Conservation (phyloP, 2,329 filamentous ascomycete genomes). For the Blastomyces silverae region DNA sequence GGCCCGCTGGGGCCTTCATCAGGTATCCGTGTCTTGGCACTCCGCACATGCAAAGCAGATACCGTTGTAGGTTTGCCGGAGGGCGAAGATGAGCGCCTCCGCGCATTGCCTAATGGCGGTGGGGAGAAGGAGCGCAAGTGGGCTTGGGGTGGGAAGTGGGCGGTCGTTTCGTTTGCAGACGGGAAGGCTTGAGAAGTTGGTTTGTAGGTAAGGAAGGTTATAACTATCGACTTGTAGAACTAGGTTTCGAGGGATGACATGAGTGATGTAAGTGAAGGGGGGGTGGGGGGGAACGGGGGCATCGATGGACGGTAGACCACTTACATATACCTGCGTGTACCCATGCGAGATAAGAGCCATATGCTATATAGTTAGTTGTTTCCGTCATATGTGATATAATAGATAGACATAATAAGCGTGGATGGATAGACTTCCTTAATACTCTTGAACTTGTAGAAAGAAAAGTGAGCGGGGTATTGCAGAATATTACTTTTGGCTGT, state of each 20-base stretch:
- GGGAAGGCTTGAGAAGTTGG: constrained; percentile 47
- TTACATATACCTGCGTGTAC: background rate
- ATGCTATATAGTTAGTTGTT: background rate
- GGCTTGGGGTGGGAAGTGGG: constrained; percentile 96
- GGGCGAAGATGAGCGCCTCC: constrained; percentile 77
- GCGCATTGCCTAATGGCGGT: constrained; percentile 59
- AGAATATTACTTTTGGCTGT: too few relatives aligned
- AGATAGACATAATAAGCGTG: background rate
- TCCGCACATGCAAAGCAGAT: constrained; percentile 94
- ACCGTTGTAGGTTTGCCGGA: constrained; percentile 80
- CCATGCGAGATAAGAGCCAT: background rate
- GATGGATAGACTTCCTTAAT: background rate
- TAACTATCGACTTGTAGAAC: background rate
- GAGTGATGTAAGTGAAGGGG: background rate
- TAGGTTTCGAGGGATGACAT: background rate
- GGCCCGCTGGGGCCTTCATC: constrained; percentile 77
- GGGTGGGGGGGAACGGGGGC: too few relatives aligned
- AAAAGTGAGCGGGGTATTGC: too few relatives aligned
- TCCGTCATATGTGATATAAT: background rate
- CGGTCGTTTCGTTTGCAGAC: constrained; percentile 77
- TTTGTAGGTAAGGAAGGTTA: background rate
- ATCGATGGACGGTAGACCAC: background rate
- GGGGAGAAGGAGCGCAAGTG: constrained; percentile 68
- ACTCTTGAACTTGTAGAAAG: background rate
- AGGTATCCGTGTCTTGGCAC: constrained; percentile 73